A percentile compares a stretch with the other conserved stretches of the same genome.
phyloP scores from a whole-genome alignment of 805 yeast species.

The Ogataea dorogensis region DNA sequence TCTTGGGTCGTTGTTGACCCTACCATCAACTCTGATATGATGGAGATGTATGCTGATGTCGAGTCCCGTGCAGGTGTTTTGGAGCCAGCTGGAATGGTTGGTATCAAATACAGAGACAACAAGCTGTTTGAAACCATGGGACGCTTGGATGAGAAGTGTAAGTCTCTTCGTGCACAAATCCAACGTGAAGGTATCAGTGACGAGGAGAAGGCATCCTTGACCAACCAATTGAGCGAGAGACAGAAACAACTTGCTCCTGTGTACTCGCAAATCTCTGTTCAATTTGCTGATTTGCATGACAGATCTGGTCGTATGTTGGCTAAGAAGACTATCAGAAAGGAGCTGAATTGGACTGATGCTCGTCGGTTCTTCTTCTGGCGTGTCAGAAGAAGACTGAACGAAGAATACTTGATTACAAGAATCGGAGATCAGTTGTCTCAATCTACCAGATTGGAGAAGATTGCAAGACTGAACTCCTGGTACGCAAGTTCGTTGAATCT shows the following conservation, averaged over 20 bases:
- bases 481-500: constrained; percentile 67
- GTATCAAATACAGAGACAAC: constrained; percentile 94
- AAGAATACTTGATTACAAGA: constrained; percentile 79
- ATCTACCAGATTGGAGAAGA: constrained; percentile 72
- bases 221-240: constrained; percentile 69
- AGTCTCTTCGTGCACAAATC: constrained; percentile 60
- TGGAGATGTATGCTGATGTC: constrained; percentile 99
- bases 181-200: constrained; percentile 50
- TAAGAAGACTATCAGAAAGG: constrained; percentile 85
- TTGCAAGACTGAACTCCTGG: constrained; percentile 86
- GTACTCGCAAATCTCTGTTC: constrained; percentile 88
- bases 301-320: constrained; percentile 97
- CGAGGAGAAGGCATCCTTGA: constrained; percentile 64
- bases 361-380: constrained; percentile 99
- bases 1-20: constrained; percentile 99
- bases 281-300: constrained; percentile 97
- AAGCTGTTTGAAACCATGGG: constrained; percentile 88
- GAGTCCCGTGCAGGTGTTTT: constrained; percentile 96
- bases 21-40: constrained; percentile 91
- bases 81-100: constrained; percentile 99
- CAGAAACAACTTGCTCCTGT: constrained; percentile 81
- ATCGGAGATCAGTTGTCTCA: constrained; percentile 56
- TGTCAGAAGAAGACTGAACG: constrained; percentile 90
- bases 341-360: constrained; percentile 79
- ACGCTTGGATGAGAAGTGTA: constrained; percentile 78